Evolutionary conservation across 192 early-diverging fungal species (phyloP), one percentile per base, ranked within the genome.

Genomic region (Entomortierella chlamydospora): DNA sequence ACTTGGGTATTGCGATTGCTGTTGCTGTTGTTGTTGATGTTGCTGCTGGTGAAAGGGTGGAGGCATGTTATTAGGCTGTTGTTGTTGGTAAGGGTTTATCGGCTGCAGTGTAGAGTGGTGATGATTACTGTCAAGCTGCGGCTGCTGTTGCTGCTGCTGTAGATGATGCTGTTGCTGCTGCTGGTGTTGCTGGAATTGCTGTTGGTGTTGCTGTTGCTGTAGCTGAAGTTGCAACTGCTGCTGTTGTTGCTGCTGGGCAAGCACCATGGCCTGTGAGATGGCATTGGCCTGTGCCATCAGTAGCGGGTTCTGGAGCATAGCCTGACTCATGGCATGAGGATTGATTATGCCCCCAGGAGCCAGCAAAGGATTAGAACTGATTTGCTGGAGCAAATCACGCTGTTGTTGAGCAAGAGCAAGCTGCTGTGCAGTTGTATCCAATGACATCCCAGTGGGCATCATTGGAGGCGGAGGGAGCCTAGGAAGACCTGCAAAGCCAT

Each of bases 261-360:
- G 64, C 26, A 65, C 57, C 76, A 79, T 73, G 29, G 69, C 70
- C 53, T 72, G 76, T 0, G 76, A 51, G 33, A 79, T 79, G 26
- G 76, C 76, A 42, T 54, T 79, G 23, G 76, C 76, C 49, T 79
- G 76, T 8, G 68, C 76, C 76, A 79, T 79, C 28, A 79, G 41
- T 20, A 64, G 61, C 7, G 76, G 76, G 28, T 79, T 70, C 42
- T 79, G 76, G 12, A 79, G 68, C 11, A 79, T 64, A 11, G 76
- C 76, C 37, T 70, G 76, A 28, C 76, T 79, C 76, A 79, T 70
- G 13, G 62, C 63, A 22, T 79, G 76, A 15, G 68, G 76, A 41
- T 79, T 68, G 25, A 70, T 61, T 13, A 45, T 29, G 3, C 68
- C 68, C 1, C 76, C 76, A 13, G 76, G 61, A 0, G 76, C 68